Percentiles rank a stretch among this genome's conserved stretches.
phyloP scores from a whole-genome alignment of 179 eudicot species.

The Silene noctiflora region DNA sequence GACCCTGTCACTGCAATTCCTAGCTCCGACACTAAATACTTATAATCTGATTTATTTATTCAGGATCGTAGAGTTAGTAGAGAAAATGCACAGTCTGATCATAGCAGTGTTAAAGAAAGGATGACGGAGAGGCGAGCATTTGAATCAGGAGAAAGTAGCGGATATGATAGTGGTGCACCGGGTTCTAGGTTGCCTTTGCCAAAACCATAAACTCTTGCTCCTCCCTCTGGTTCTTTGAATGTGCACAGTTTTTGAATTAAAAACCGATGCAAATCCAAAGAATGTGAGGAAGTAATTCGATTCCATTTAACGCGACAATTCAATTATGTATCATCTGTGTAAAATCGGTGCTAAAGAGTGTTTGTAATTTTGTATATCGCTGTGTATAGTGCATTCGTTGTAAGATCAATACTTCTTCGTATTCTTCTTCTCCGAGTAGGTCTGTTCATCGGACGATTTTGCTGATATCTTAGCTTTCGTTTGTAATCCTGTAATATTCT shows the following conservation, averaged over 20 bases:
- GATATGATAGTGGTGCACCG: constrained; percentile 55
- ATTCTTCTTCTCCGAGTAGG: not conserved
- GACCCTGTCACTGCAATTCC: too few species aligned
- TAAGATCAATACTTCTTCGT: not conserved
- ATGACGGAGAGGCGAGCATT: constrained; percentile 32
- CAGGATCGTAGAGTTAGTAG: constrained; percentile 48
- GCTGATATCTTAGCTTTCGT: not conserved
- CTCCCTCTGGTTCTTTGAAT: not conserved
- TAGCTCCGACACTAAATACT: too few species aligned
- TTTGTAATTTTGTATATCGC: too few species aligned
- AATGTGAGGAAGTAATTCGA: not conserved
- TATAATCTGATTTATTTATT: not conserved
- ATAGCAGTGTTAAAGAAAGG: constrained; percentile 34
- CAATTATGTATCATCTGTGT: not conserved
- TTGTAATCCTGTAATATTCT: not conserved
- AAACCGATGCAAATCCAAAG: not conserved
- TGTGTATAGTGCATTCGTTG: not conserved
- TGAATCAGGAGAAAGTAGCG: constrained; percentile 71
- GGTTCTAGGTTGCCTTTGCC: constrained; percentile 30
- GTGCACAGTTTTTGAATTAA: not conserved
- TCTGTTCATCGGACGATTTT: not conserved
- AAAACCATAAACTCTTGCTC: constrained; percentile 28
- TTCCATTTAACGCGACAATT: not conserved
- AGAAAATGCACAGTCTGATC: constrained; percentile 33
- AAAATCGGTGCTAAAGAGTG: not conserved